Conservation (phyloP, 768 basidiomycete genomes). For the Rhodotorula taiwanensis region DNA sequence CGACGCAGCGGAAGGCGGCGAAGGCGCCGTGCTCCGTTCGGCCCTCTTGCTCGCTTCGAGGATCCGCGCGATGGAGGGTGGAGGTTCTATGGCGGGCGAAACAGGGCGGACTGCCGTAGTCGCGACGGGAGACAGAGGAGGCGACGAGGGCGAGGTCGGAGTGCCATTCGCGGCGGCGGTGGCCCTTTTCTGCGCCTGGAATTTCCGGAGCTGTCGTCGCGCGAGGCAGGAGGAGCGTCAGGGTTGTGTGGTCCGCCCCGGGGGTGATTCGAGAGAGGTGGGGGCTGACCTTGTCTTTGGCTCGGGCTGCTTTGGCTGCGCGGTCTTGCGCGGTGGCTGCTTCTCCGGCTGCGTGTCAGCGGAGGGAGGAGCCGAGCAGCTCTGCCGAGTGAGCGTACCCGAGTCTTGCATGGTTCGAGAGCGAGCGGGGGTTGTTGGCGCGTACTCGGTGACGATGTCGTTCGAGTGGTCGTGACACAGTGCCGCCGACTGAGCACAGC, state of each 20-base stretch:
- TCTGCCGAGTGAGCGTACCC: neutral
- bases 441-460: too few relatives aligned
- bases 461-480: too few relatives aligned
- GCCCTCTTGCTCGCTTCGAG: too few relatives aligned
- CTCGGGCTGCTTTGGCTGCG: constrained; percentile 30
- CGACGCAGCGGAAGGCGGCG: neutral
- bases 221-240: constrained; percentile 1
- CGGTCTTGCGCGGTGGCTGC: constrained; percentile 30
- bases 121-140: neutral
- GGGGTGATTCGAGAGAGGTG: neutral
- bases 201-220: constrained; percentile 30
- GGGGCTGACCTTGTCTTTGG: constrained; percentile 29
- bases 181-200: constrained; percentile 27
- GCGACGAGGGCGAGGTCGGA: neutral
- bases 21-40: neutral
- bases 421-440: too few relatives aligned
- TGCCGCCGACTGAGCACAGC: too few relatives aligned
- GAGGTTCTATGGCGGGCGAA: neutral
- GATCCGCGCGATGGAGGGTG: too few relatives aligned
- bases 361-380: too few relatives aligned
- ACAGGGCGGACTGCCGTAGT: neutral
- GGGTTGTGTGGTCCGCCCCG: neutral
- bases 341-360: too few relatives aligned
- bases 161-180: neutral
- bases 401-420: too few relatives aligned